Evolutionary conservation across 495 filamentous ascomycete genomes (phyloP).

Genomic region (Cryomyces antarcticus): DNA sequence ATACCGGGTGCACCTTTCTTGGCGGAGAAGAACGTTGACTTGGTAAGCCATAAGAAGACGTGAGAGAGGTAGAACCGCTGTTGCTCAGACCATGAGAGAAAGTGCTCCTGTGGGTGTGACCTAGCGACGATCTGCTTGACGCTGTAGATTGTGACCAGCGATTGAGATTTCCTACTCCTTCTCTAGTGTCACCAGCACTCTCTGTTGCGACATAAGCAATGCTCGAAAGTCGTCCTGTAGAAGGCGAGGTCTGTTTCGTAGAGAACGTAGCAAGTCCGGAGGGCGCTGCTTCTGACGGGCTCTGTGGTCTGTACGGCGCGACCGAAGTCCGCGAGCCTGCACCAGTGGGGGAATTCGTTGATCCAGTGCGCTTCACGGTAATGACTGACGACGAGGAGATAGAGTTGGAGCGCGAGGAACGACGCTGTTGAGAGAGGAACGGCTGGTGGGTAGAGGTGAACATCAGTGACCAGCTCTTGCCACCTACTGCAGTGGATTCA

Average conservation of each 20-base stretch:
- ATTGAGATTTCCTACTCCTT: constrained; percentile 54
- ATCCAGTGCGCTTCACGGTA: constrained; percentile 17
- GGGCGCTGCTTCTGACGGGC: constrained; percentile 1
- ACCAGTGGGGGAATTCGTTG: constrained; percentile 12
- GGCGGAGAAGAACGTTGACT: constrained; percentile 3
- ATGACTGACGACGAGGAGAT: constrained; percentile 16
- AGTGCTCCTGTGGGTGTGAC: constrained; percentile 26
- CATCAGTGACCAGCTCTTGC: no score
- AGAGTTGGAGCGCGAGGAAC: constrained; percentile 14
- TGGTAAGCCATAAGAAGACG: constrained; percentile 8
- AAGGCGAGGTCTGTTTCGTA: neutral
- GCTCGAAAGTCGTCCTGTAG: constrained; percentile 14
- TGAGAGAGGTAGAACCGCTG: constrained; percentile 12
- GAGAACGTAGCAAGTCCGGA: constrained; percentile 1
- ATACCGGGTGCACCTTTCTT: constrained; percentile 3
- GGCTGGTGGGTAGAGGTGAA: no score
- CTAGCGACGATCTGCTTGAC: constrained; percentile 41
- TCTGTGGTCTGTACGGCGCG: constrained; percentile 2
- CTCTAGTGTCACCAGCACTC: constrained; percentile 29
- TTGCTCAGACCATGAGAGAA: constrained; percentile 34
- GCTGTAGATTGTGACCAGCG: constrained; percentile 65
- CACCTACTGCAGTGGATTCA: no score
- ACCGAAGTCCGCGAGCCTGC: constrained; percentile 9
- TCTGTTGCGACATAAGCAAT: constrained; percentile 14
- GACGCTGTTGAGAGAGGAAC: constrained; percentile 3